Percentiles rank a stretch among this genome's conserved stretches.
Conservation (phyloP, 305 asterid genomes). For the Galium porrigens region DNA sequence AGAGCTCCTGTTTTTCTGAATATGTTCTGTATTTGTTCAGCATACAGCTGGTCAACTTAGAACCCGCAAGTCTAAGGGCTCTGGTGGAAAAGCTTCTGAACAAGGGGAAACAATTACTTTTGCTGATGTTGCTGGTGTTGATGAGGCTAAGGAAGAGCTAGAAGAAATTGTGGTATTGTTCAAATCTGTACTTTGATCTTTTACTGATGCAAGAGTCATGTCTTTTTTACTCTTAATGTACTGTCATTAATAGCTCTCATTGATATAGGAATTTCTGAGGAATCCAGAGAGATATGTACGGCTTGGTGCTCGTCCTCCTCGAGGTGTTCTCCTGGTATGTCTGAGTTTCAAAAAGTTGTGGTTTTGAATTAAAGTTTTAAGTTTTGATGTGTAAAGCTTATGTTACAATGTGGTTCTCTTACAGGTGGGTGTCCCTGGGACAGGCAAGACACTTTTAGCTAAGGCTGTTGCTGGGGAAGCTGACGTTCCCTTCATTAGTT, state of each 20-base stretch:
- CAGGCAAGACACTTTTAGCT: slow-evolving; percentile 96
- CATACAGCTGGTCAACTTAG: slow-evolving; percentile 74
- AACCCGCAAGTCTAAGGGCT: slow-evolving; percentile 66
- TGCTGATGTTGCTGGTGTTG: slow-evolving; percentile 99
- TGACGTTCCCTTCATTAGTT: slow-evolving; percentile 93
- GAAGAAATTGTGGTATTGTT: slow-evolving; percentile 88
- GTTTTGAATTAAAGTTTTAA: background rate
- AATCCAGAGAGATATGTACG: slow-evolving; percentile 72
- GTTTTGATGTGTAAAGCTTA: slow-evolving; percentile 12
- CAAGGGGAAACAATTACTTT: slow-evolving; percentile 70
- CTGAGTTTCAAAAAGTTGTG: slow-evolving; percentile 12
- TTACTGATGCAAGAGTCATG: slow-evolving; percentile 6
- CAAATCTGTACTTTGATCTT: slow-evolving; percentile 15
- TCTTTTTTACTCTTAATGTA: slow-evolving; percentile 12
- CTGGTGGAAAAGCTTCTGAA: slow-evolving; percentile 62
- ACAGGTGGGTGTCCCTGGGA: slow-evolving; percentile 97
- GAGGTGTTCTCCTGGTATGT: slow-evolving; percentile 97
- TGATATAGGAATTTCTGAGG: slow-evolving; percentile 78
- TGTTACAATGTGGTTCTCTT: slow-evolving; percentile 20
- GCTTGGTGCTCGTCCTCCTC: slow-evolving; percentile 99
- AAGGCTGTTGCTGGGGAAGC: slow-evolving; percentile 99
- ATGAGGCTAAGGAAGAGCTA: slow-evolving; percentile 98
- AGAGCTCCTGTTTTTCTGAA: slow-evolving; percentile 13
- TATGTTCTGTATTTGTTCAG: slow-evolving; percentile 30
- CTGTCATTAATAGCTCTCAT: slow-evolving; percentile 16